Evolutionary conservation across 257 asterid genomes (phyloP).

Genomic region (Ophiorrhiza pumila): DNA sequence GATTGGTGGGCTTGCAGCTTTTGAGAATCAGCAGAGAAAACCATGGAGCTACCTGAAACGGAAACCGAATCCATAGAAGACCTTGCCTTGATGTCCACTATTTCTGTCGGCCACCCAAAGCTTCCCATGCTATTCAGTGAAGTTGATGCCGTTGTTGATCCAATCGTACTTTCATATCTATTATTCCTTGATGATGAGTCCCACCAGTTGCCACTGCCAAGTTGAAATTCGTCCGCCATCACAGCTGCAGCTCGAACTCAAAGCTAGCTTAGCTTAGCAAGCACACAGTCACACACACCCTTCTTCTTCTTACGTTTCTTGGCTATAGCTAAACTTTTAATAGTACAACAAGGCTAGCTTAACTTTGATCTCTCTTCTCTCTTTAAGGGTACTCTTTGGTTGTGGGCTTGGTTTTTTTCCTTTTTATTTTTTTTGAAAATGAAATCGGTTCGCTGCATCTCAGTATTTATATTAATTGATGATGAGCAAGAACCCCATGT

Average conservation of each 20-base stretch:
- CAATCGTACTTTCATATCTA: slow-evolving; percentile 38
- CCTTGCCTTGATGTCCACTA: slow-evolving; percentile 48
- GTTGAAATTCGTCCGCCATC: slow-evolving; percentile 79
- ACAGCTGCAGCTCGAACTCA: background rate
- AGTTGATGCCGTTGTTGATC: slow-evolving; percentile 38
- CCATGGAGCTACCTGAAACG: slow-evolving; percentile 27
- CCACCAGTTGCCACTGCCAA: slow-evolving; percentile 86
- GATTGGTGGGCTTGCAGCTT: slow-evolving; percentile 33
- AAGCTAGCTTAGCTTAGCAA: no score
- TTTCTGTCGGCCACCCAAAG: slow-evolving; percentile 64
- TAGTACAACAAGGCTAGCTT: no score
- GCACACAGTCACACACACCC: no score
- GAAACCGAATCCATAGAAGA: slow-evolving; percentile 40
- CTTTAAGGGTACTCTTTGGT: slow-evolving; percentile 6
- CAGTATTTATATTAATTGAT: slow-evolving; percentile 50
- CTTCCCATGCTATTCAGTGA: slow-evolving; percentile 39
- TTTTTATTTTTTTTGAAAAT: slow-evolving; percentile 37
- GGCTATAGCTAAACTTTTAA: no score
- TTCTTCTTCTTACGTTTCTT: no score
- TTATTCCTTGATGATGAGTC: slow-evolving; percentile 46
- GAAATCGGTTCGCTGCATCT: slow-evolving; percentile 44
- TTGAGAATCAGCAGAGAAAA: slow-evolving; percentile 20
- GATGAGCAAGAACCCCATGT: slow-evolving; percentile 1
- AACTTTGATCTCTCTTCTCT: background rate
- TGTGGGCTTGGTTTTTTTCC: background rate